Base-by-base conservation (phyloP, 176 grass and related monocot genomes). In the Phragmites australis region DNA sequence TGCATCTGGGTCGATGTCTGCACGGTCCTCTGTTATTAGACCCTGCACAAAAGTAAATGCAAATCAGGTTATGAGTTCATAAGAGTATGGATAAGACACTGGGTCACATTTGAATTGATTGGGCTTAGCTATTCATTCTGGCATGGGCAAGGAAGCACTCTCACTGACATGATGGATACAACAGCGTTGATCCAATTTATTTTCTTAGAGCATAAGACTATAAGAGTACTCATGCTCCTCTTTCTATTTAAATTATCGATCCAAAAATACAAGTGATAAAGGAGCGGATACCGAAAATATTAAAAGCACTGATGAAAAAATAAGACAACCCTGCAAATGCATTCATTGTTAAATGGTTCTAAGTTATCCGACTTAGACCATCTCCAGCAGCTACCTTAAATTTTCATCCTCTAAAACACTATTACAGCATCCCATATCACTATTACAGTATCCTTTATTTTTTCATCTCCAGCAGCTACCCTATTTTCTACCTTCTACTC, bases 1-100 rank as follows among this genome's bases (percentile, higher is more conserved):
- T 64, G 87, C 92, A 65, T 88, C 85, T 71, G 92, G 86, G 68
- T 98, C 92, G 11, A 98, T 91, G 23, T 94, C 75, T 89, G 58
- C 70, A 59, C 90, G 95, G 22, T 81, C 82, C 90, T 98, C 92
- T 83, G 95, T 98, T 89, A 98, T 83, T 87, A 98, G 74, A 89
- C 95, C 95, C 92, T 94, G 74, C 44, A 84, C 19, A 62, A 47
- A 72, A 76, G 29, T 60, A 70, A 65, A 82, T 22, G 47, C 3
- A 85, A 54, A 88, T 68, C 12, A 60, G 10, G 39, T 61, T 19
- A 49, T 37, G 30, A 74, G 29, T 79, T 63, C 27, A 74, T 66
- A 78, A 71, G 40, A 87, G 44, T 52, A 58, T 8, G 37, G 40
- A 67, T 4, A 83, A 83, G n/a, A 63, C 15, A 73, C 13, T 16